Conservation (phyloP, 1,284 basidiomycete genomes). For the Vanrija sp. region DNA sequence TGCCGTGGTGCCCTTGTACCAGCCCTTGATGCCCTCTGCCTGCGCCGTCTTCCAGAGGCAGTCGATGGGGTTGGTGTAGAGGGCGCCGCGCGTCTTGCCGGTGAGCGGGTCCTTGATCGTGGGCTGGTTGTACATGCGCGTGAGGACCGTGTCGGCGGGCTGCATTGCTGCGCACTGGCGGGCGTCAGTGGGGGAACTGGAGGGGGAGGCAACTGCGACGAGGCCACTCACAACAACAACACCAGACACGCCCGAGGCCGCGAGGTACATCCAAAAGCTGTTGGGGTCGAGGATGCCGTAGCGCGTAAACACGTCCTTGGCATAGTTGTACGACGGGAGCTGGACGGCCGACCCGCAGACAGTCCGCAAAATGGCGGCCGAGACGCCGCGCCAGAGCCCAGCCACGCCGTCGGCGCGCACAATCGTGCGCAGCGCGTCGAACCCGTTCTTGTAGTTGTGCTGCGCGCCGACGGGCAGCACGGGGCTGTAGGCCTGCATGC, state of each 20-base stretch:
- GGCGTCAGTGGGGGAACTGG: neutral
- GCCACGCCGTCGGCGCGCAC: conserved; percentile 69
- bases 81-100: conserved; percentile 67
- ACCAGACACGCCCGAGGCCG: conserved; percentile 83
- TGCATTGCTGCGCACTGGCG: conserved; percentile 78
- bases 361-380: conserved; percentile 88
- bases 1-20: conserved; percentile 92
- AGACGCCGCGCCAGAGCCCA: conserved; percentile 83
- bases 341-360: conserved; percentile 77
- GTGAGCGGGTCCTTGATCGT: conserved; percentile 63
- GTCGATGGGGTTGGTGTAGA: conserved; percentile 90
- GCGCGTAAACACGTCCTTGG: conserved; percentile 70
- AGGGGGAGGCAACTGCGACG: neutral
- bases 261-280: conserved; percentile 81
- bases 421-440: conserved; percentile 76
- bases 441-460: conserved; percentile 79
- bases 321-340: conserved; percentile 91
- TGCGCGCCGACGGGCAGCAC: conserved; percentile 90
- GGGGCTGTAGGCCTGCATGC: conserved; percentile 96
- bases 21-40: conserved; percentile 81
- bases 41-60: conserved; percentile 94
- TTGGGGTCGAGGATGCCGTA: conserved; percentile 64
- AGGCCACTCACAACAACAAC: conserved; percentile 71
- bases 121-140: conserved; percentile 94
- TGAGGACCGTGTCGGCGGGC: conserved; percentile 64